Evolutionary conservation across 768 basidiomycete genomes (phyloP).

Genomic region (Cantharellus cinnabarinus): DNA sequence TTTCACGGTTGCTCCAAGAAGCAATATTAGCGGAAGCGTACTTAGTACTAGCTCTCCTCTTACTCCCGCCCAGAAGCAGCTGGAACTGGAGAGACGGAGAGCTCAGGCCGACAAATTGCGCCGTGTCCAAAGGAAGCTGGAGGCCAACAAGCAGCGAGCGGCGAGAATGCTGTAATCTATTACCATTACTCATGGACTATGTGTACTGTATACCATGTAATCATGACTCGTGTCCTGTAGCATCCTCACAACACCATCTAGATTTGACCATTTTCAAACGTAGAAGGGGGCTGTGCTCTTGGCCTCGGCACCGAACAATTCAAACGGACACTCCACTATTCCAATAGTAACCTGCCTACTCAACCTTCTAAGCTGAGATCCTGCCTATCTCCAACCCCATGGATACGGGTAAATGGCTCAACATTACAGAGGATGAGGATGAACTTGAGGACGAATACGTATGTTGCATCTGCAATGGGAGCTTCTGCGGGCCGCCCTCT

Average conservation of each 20-base stretch:
- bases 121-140: constrained; percentile 9
- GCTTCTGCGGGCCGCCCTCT: neutral
- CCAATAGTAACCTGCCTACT: neutral
- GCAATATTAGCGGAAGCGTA: neutral
- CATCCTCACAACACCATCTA: neutral
- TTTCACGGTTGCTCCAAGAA: constrained; percentile 59
- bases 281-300: neutral
- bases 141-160: constrained; percentile 5
- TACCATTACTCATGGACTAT: neutral
- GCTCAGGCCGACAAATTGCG: constrained; percentile 6
- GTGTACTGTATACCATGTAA: neutral
- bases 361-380: neutral
- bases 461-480: constrained; percentile 29
- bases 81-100: constrained; percentile 7
- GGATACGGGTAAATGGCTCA: neutral
- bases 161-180: constrained; percentile 2
- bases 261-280: neutral
- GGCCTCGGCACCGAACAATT: neutral
- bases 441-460: constrained; percentile 40
- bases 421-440: constrained; percentile 42
- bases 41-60: neutral
- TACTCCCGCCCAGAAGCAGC: constrained; percentile 1
- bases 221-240: neutral
- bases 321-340: too few species aligned
- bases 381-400: neutral